Percentiles rank a stretch among this genome's conserved stretches.
These are phyloP conservation scores for Penicillium sp. DNA, from an alignment of 2,329 filamentous ascomycete genomes.

Conservation along the genomic window DNA sequence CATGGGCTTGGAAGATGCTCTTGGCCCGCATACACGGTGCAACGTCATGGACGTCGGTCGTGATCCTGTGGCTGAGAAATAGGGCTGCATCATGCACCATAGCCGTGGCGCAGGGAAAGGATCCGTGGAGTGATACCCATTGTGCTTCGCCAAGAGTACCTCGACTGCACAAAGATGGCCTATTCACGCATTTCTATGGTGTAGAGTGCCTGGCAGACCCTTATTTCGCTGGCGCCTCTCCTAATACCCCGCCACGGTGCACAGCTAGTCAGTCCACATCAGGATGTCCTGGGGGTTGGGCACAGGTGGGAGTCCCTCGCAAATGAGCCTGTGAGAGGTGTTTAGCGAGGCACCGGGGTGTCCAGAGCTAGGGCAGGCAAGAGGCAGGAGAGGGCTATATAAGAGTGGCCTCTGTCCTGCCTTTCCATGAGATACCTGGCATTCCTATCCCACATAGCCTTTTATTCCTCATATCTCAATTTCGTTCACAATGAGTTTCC, in stretches of 20 bases:
- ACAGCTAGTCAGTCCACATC: slow-evolving; percentile 12
- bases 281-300: too few species aligned
- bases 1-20: slow-evolving; percentile 2
- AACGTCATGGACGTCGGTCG: slow-evolving; percentile 10
- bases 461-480: neutral
- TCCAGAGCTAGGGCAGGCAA: neutral
- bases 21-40: slow-evolving; percentile 18
- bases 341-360: slow-evolving; percentile 14
- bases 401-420: neutral
- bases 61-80: slow-evolving; percentile 16
- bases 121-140: neutral
- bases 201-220: neutral
- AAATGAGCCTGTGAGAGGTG: slow-evolving; percentile 21
- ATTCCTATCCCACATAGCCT: neutral
- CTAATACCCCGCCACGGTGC: slow-evolving; percentile 8
- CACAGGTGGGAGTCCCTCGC: too few species aligned
- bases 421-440: neutral
- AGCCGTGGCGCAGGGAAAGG: slow-evolving; percentile 1
- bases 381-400: slow-evolving; percentile 9
- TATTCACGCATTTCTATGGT: neutral
- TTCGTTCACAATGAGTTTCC: slow-evolving; percentile 50
- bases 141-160: neutral
- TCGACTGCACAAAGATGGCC: neutral
- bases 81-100: slow-evolving; percentile 18
- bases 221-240: too few species aligned